Evolutionary conservation across 78 protist species (phyloP).

Genomic region (Dictyostelium firmibasis): DNA sequence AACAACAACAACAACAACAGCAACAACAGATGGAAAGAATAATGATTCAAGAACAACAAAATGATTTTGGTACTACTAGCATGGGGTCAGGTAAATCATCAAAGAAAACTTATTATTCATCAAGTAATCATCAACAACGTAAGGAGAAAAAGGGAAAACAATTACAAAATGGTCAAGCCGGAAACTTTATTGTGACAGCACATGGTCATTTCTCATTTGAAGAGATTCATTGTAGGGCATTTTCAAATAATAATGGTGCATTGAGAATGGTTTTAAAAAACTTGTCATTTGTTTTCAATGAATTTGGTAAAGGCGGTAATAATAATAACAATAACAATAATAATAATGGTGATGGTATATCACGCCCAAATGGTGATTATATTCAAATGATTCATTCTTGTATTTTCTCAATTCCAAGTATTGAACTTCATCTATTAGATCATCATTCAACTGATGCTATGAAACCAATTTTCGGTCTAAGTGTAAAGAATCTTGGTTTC

Average conservation of each 20-base stretch:
- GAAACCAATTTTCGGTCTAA: slow-evolving; percentile 58
- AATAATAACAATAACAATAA: neutral
- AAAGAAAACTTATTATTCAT: slow-evolving; percentile 1
- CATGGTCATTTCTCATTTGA: slow-evolving; percentile 81
- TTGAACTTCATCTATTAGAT: slow-evolving; percentile 54
- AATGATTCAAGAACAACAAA: neutral
- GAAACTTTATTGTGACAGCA: slow-evolving; percentile 14
- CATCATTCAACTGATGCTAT: neutral
- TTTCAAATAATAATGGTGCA: slow-evolving; percentile 49
- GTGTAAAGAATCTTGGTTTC: slow-evolving; percentile 13
- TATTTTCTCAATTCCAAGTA: slow-evolving; percentile 53
- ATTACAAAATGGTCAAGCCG: neutral
- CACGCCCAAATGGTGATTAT: slow-evolving; percentile 72
- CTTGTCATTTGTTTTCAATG: slow-evolving; percentile 70
- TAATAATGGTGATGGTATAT: neutral
- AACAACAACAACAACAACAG: neutral
- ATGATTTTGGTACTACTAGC: neutral
- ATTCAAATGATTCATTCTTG: slow-evolving; percentile 76
- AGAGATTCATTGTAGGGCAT: slow-evolving; percentile 60
- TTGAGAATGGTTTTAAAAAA: slow-evolving; percentile 56
- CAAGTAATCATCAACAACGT: neutral
- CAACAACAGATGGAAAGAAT: neutral
- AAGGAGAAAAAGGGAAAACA: neutral
- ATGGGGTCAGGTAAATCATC: neutral
- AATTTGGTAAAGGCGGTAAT: slow-evolving; percentile 29